These are phyloP conservation scores for Dothideomycetes sp. DNA, from an alignment of 2,329 filamentous ascomycete species.

Conservation along the genomic window DNA sequence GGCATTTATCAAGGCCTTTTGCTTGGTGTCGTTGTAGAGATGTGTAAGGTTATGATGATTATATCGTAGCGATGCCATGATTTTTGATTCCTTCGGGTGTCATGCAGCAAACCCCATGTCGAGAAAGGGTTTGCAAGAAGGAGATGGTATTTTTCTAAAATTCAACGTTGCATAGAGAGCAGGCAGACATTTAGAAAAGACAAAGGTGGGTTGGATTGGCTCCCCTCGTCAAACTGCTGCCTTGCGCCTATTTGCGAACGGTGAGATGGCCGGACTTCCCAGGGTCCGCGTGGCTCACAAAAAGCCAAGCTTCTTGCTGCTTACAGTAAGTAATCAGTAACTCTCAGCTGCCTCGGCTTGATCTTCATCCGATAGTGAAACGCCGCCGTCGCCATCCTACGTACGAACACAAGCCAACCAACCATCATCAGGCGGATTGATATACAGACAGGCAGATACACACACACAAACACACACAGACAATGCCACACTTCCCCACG, in stretches of 20 bases:
- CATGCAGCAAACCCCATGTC: constrained; percentile 4
- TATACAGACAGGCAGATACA: too few relatives aligned
- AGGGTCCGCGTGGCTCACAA: constrained; percentile 8
- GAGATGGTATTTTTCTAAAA: constrained; percentile 7
- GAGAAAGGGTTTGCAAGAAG: not conserved
- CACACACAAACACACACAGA: not conserved
- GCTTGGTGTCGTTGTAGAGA: constrained; percentile 74
- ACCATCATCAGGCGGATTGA: too few relatives aligned
- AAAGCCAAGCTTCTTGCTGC: constrained; percentile 4
- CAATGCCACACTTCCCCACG: constrained; percentile 12
- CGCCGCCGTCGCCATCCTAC: not conserved
- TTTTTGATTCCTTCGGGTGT: not conserved
- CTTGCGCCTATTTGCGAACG: constrained; percentile 6
- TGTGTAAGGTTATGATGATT: constrained; percentile 44
- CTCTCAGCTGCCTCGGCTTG: constrained; percentile 10
- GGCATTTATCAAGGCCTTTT: constrained; percentile 52
- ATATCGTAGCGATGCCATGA: constrained; percentile 7
- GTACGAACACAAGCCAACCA: too few relatives aligned
- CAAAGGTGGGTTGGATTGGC: not conserved
- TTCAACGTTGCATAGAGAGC: not conserved
- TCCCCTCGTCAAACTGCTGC: constrained; percentile 8
- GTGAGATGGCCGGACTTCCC: too few relatives aligned
- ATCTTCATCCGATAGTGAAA: not conserved
- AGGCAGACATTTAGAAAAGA: constrained; percentile 11
- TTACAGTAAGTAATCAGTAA: constrained; percentile 3